Evolutionary conservation across 495 filamentous ascomycete species (phyloP).

Genomic region (Amniculicola lignicola): DNA sequence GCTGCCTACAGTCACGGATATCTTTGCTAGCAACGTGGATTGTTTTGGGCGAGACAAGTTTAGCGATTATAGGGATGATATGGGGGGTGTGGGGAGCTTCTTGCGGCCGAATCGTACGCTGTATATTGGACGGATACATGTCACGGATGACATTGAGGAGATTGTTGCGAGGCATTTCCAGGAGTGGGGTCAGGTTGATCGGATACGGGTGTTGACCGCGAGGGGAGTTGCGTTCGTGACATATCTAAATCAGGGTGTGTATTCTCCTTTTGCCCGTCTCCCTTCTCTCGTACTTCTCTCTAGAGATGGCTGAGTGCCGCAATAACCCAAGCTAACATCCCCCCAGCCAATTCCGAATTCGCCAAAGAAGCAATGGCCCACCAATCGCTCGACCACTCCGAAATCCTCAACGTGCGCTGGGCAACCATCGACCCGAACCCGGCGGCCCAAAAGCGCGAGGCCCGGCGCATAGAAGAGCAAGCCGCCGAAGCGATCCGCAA

Average conservation of each 20-base stretch:
- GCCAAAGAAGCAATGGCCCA: slow-evolving; percentile 90
- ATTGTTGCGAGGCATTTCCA: slow-evolving; percentile 90
- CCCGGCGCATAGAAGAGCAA: slow-evolving; percentile 86
- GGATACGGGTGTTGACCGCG: slow-evolving; percentile 63
- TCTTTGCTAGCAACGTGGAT: slow-evolving; percentile 86
- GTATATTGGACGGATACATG: slow-evolving; percentile 89
- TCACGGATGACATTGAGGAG: slow-evolving; percentile 97
- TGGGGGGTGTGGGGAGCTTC: slow-evolving; percentile 92
- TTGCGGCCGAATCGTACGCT: slow-evolving; percentile 88
- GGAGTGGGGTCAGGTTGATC: slow-evolving; percentile 90
- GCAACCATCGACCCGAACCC: slow-evolving; percentile 96
- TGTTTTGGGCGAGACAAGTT: slow-evolving; percentile 90
- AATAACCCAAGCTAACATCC: too few relatives aligned
- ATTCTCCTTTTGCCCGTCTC: neutral
- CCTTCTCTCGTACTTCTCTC: neutral
- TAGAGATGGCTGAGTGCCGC: too few relatives aligned
- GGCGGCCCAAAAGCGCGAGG: slow-evolving; percentile 88
- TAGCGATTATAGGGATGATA: slow-evolving; percentile 86
- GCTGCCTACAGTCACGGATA: slow-evolving; percentile 74
- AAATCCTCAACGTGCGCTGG: slow-evolving; percentile 96
- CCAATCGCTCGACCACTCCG: slow-evolving; percentile 79
- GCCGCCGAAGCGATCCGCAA: slow-evolving; percentile 92
- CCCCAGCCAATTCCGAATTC: slow-evolving; percentile 50
- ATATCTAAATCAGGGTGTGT: slow-evolving; percentile 63
- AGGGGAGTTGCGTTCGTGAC: slow-evolving; percentile 90